Conservation (phyloP, 1,139 yeast genomes). For the Geotrichum europaeum region DNA sequence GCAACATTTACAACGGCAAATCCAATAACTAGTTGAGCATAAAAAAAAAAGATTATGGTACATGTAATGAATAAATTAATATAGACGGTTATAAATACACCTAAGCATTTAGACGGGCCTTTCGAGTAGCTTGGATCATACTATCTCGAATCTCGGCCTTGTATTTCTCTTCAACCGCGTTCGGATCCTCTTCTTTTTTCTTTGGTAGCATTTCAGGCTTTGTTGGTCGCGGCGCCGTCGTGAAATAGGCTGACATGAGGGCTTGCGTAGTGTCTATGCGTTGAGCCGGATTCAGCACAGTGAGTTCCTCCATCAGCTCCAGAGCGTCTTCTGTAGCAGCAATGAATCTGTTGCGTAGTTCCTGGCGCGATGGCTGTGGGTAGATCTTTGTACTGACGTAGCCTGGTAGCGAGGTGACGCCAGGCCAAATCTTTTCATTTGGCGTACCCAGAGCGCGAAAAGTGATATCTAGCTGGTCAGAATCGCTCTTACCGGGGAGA, state of each 20-base stretch:
- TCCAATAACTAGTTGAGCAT: neutral
- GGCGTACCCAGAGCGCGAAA: constrained; percentile 96
- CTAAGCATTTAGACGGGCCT: constrained; percentile 13
- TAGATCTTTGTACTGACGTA: constrained; percentile 47
- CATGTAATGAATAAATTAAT: neutral
- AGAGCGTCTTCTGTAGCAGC: constrained; percentile 89
- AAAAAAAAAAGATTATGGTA: constrained; percentile 6
- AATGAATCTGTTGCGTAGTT: constrained; percentile 73
- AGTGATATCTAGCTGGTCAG: constrained; percentile 84
- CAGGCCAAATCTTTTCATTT: constrained; percentile 88
- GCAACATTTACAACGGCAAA: constrained; percentile 18
- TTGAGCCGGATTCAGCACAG: constrained; percentile 69
- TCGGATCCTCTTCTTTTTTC: constrained; percentile 29
- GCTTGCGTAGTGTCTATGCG: constrained; percentile 66
- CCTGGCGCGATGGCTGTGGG: constrained; percentile 81
- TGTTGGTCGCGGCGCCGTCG: constrained; percentile 72
- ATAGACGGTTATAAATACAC: neutral
- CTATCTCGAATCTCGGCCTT: constrained; percentile 24
- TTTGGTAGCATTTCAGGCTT: constrained; percentile 64
- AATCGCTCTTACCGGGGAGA: constrained; percentile 84
- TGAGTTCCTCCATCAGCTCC: constrained; percentile 66
- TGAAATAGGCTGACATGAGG: constrained; percentile 60
- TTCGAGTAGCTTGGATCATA: constrained; percentile 26
- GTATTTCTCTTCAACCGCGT: constrained; percentile 22
- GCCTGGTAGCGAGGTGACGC: constrained; percentile 69